Base-by-base conservation (phyloP, 345 rosid species). In the Raphanus raphanistrum region DNA sequence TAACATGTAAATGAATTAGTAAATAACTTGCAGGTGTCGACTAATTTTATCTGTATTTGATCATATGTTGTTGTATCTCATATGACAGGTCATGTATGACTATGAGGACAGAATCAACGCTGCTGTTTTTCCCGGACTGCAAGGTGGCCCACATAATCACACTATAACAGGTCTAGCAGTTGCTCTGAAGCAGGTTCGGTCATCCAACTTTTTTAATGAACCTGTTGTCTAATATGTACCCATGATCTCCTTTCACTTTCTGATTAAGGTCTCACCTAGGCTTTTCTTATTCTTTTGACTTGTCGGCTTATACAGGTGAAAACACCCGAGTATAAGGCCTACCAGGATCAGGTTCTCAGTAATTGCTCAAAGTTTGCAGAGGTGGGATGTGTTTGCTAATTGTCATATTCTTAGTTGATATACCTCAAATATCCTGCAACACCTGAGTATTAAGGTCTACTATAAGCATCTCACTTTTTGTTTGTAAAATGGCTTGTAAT, bases 131-230 rank as follows among this genome's bases (percentile, higher is more conserved):
- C 98, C 97, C 55, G 98, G 98, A 74, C 86, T 94, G 74, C 98
- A 94, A 83, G 98, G 98, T 63, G 98, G 98, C 73, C 98, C 98
- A 8, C 98, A 94, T 81, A 94, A 94, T 75, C 97, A 94, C 83
- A 94, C 98, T 17, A 94, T 94, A 64, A 9, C 94, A 31, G 98
- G 91, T 76, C 84, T 94, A 71, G 98, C 98, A 26, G 98, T 94
- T 78, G 93, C 97, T 64, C 82, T 94, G 61, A 92, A 89, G 80
- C 98, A 94, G 96, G 97, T 92, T 63, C 54, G 70, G 38, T 50
- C 16, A 25, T 41, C 67, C 33, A 25, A 45, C 63, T 12, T 29
- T 36, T 63, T 15, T 11, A 16, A 10, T 38, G 15, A 38, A 66
- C 11, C 6, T 2, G 8, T 28, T 4, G 28, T 72, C 25, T 70